Percentiles rank a stretch among this genome's conserved stretches.
Evolutionary conservation across 108 stramenopile species (phyloP).

Genomic region (Heterococcus sp.): DNA sequence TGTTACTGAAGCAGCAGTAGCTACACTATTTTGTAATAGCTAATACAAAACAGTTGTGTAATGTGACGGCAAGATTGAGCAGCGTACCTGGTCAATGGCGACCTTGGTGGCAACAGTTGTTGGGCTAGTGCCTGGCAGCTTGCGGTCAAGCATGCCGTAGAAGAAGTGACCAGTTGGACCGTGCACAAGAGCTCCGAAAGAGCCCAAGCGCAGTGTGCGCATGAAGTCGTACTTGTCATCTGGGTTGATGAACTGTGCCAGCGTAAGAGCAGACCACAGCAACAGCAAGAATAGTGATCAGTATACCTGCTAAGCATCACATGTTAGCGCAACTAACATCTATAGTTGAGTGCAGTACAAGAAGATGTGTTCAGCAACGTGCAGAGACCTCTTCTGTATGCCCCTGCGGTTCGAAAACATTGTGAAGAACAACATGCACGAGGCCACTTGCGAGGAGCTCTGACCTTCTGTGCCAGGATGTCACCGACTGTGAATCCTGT

Average conservation of each 20-base stretch:
- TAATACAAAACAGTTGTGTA: slow-evolving; percentile 87
- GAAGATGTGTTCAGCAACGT: no score
- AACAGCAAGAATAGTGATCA: no score
- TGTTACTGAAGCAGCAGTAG: background rate
- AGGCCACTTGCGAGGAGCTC: no score
- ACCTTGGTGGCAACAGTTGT: slow-evolving; percentile 71
- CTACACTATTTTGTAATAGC: slow-evolving; percentile 59
- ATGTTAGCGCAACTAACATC: no score
- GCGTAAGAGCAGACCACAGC: no score
- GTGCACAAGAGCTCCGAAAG: slow-evolving; percentile 93
- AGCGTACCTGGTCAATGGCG: slow-evolving; percentile 73
- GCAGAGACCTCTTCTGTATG: no score
- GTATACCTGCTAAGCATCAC: no score
- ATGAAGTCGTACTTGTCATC: slow-evolving; percentile 84
- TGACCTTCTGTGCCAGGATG: slow-evolving; percentile 86
- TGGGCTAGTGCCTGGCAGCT: slow-evolving; percentile 72
- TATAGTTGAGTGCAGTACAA: no score
- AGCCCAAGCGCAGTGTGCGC: slow-evolving; percentile 76
- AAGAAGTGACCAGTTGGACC: slow-evolving; percentile 97
- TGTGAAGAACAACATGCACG: no score
- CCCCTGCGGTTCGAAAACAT: no score
- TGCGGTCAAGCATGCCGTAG: slow-evolving; percentile 90
- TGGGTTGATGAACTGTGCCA: slow-evolving; percentile 75
- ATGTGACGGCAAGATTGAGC: slow-evolving; percentile 87
- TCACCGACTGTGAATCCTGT: slow-evolving; percentile 94